Base-by-base conservation (phyloP, 2,329 filamentous ascomycete genomes). In the Curvularia sp. region DNA sequence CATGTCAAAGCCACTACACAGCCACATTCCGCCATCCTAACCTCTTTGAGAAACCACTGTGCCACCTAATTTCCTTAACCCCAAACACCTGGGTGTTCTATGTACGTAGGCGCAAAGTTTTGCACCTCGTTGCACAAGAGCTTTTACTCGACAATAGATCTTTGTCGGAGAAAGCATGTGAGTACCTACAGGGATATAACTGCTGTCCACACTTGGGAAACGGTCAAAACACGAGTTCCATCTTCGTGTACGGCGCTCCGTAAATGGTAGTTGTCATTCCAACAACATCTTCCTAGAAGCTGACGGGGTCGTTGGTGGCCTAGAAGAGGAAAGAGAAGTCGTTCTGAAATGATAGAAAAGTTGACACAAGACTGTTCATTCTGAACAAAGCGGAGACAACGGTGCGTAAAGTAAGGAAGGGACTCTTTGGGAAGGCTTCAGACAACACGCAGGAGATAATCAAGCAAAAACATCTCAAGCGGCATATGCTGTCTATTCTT, bases 211-310 rank as follows among this genome's bases (percentile, higher is more conserved):
- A 38, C 18, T 30, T 3, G 18, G 10, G 27, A 5, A 30, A 19
- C 3, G 7, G 23, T 5, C 27, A 13, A 8, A 15, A 30, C 2
- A 19, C 72, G 2, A 76, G 75, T 53, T 72, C 66, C 10, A 70
- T 76, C 1, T 67, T 78, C 5, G 71, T 77, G 18, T 64, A 75
- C 47, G 66, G 61, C 39, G 65, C 68, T 59, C 80, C 76, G 68
- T 77, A 65, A 9, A 30, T 42, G 13, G 13, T 9, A 8, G 36
- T 55, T 23, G 41, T 21, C 13, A 46, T 19, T 19, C n/a, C 1
- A 13, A 19, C 15, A 19, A 25, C 10, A 30, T 10, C n/a, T 6
- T 30, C 9, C 10, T 10, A 13, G n/a, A 10, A 61, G 5, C 41
- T 63, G 25, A 57, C 51, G 13, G 54, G 43, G 0, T 42, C 52